Evolutionary conservation across 2,329 filamentous ascomycete species (phyloP).

Genomic region (Aspergillaceae sp.): DNA sequence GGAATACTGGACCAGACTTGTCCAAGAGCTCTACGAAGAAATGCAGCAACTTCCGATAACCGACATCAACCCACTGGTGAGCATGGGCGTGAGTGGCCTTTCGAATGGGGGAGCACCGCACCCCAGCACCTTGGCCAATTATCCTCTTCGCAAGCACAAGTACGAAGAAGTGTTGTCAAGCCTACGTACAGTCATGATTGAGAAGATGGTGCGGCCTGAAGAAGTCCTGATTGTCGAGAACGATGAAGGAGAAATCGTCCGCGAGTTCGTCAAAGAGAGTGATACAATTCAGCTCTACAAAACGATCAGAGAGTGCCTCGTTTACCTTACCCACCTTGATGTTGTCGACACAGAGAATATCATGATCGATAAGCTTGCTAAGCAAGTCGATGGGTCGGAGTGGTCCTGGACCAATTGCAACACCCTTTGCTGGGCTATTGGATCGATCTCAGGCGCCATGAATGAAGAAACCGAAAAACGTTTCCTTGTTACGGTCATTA

Average conservation of each 20-base stretch:
- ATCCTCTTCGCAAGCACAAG: slow-evolving; percentile 94
- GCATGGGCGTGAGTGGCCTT: slow-evolving; percentile 61
- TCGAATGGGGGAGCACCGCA: slow-evolving; percentile 77
- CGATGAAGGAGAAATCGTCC: slow-evolving; percentile 96
- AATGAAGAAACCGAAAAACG: slow-evolving; percentile 99
- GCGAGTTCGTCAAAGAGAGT: slow-evolving; percentile 98
- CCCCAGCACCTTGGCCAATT: slow-evolving; percentile 74
- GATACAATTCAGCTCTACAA: slow-evolving; percentile 99
- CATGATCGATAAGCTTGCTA: slow-evolving; percentile 96
- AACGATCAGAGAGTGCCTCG: slow-evolving; percentile 91
- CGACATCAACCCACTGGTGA: slow-evolving; percentile 82
- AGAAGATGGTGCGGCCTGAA: slow-evolving; percentile 98
- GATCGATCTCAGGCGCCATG: slow-evolving; percentile 97
- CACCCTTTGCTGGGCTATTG: slow-evolving; percentile 98
- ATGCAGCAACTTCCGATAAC: slow-evolving; percentile 94
- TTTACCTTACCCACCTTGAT: slow-evolving; percentile 94
- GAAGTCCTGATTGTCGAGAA: slow-evolving; percentile 99
- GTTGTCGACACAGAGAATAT: slow-evolving; percentile 96
- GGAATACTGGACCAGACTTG: slow-evolving; percentile 98
- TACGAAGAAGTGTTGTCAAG: slow-evolving; percentile 92
- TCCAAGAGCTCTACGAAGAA: slow-evolving; percentile 96
- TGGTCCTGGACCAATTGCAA: slow-evolving; percentile 99
- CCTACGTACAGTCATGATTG: slow-evolving; percentile 94
- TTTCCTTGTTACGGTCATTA: slow-evolving; percentile 97
- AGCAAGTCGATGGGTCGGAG: slow-evolving; percentile 88